Evolutionary conservation across 2,329 filamentous ascomycete species (phyloP).

Genomic region (Fusarium foetens): DNA sequence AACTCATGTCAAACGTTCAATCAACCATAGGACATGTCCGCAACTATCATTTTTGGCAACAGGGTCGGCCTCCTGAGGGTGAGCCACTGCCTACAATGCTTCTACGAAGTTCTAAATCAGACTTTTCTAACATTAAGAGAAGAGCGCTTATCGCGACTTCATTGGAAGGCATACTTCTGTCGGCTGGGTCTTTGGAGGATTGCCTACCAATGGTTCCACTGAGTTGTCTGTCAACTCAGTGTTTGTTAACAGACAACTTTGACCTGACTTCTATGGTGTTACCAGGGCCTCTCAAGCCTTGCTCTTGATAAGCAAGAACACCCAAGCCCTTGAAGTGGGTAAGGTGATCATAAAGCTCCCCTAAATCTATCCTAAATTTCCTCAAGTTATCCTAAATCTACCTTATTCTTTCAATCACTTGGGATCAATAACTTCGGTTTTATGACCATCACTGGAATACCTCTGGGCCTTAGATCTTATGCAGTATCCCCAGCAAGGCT

Average conservation of each 20-base stretch:
- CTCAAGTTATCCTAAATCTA: neutral
- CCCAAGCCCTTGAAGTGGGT: neutral
- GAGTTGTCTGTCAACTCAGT: neutral
- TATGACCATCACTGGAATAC: neutral
- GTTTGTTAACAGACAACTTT: neutral
- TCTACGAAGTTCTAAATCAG: neutral
- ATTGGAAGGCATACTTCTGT: neutral
- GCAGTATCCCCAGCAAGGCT: neutral
- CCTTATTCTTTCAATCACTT: neutral
- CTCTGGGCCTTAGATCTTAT: neutral
- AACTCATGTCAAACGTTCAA: neutral
- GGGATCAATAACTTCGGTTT: neutral
- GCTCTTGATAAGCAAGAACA: neutral
- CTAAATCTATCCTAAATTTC: neutral
- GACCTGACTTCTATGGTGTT: neutral
- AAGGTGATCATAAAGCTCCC: neutral
- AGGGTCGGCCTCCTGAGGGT: too few relatives aligned
- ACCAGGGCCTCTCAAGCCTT: neutral
- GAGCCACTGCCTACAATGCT: neutral
- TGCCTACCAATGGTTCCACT: too few relatives aligned
- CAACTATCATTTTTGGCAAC: neutral
- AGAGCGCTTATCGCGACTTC: rapidly evolving
- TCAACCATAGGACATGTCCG: neutral
- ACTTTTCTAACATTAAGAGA: neutral
- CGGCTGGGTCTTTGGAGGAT: rapidly evolving